phyloP scores from a whole-genome alignment of 495 filamentous ascomycete genomes.

The Xylaria intraflava region DNA sequence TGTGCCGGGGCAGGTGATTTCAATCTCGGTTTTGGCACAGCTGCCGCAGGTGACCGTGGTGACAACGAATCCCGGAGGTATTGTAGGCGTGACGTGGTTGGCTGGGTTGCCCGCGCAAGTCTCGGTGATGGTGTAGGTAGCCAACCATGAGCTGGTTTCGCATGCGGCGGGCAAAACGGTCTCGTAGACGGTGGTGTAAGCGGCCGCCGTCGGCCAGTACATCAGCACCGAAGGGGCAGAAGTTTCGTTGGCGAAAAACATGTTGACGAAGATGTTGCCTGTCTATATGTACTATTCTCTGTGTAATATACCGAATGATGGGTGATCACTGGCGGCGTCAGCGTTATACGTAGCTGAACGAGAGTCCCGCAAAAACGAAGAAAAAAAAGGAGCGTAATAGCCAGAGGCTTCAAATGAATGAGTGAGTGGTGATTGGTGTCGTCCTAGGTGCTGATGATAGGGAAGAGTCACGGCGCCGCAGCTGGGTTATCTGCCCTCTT shows the following conservation, averaged over 20 bases:
- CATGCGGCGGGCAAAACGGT: constrained; percentile 34
- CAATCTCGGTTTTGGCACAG: constrained; percentile 24
- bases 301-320: background rate
- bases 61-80: constrained; percentile 35
- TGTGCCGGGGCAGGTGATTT: constrained; percentile 32
- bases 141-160: constrained; percentile 31
- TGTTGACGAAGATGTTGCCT: constrained; percentile 11
- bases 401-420: constrained; percentile 18
- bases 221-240: constrained; percentile 10
- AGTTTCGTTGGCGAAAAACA: constrained; percentile 21
- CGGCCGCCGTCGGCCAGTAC: constrained; percentile 18
- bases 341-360: no score
- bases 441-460: constrained; percentile 10
- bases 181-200: constrained; percentile 38
- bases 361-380: no score
- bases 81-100: constrained; percentile 17
- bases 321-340: background rate
- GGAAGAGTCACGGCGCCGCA: background rate
- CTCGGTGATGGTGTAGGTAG: constrained; percentile 43
- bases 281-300: background rate
- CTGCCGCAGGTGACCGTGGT: constrained; percentile 30
- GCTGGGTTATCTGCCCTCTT: constrained; percentile 8
- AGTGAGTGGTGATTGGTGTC: constrained; percentile 13
- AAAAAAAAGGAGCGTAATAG: constrained; percentile 19
- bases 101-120: constrained; percentile 28